Conservation (phyloP, 768 basidiomycete species). For the Trametes villosa region DNA sequence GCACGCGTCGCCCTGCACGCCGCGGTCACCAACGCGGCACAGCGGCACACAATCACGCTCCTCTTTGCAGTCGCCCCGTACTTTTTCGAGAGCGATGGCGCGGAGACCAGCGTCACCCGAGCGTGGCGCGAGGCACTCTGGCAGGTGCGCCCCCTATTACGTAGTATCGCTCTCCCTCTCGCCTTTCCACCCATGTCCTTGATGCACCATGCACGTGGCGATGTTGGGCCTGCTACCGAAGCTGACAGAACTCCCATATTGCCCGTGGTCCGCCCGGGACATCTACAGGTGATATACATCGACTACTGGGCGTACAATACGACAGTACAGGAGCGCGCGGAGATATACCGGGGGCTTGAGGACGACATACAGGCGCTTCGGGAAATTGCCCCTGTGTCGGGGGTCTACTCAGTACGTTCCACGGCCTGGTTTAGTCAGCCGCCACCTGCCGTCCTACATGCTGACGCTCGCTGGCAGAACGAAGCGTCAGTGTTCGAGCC, state of each 20-base stretch:
- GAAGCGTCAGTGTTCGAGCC: constrained; percentile 10
- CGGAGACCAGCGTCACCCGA: constrained; percentile 1
- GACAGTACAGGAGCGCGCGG: background rate
- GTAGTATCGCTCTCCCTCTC: background rate
- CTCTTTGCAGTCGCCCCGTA: constrained; percentile 6
- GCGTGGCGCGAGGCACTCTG: constrained; percentile 3
- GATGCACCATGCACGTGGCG: no score
- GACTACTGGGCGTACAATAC: constrained; percentile 1
- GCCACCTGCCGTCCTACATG: background rate
- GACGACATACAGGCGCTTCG: background rate
- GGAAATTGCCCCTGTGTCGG: background rate
- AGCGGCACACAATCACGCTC: background rate
- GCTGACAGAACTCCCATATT: no score
- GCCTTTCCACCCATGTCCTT: background rate
- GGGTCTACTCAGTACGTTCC: constrained; percentile 1
- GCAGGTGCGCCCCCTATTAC: background rate
- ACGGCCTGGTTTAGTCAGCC: background rate
- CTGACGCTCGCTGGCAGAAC: background rate
- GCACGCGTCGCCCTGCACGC: background rate
- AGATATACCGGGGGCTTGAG: background rate
- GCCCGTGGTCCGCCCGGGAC: background rate
- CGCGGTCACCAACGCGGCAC: background rate
- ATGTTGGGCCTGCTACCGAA: no score
- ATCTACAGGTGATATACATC: background rate
- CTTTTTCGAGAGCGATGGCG: constrained; percentile 2